Conservation (phyloP, 495 filamentous ascomycete species). For the Penicillium soppii region DNA sequence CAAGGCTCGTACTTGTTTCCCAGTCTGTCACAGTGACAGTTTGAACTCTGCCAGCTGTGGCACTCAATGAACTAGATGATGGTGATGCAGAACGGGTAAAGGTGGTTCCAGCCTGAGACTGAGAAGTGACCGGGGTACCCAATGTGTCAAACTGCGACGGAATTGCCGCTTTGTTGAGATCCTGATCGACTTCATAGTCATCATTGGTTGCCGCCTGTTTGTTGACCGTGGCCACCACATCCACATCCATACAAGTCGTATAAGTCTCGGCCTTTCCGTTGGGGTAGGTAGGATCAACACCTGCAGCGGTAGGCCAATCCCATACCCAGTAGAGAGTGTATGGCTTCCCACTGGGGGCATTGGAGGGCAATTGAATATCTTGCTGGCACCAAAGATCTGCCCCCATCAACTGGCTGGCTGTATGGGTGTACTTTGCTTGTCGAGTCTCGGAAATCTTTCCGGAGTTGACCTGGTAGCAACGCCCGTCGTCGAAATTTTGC, state of each 20-base stretch:
- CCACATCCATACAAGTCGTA: slow-evolving; percentile 78
- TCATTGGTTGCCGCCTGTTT: slow-evolving; percentile 12
- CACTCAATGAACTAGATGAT: neutral
- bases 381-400: slow-evolving; percentile 72
- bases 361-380: slow-evolving; percentile 66
- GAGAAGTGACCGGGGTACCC: neutral
- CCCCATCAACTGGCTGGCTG: slow-evolving; percentile 42
- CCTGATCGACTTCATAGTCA: slow-evolving; percentile 31
- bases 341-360: slow-evolving; percentile 49
- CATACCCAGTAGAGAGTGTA: slow-evolving; percentile 90
- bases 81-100: neutral
- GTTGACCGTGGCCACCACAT: slow-evolving; percentile 44
- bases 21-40: slow-evolving; percentile 4
- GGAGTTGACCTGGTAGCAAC: slow-evolving; percentile 71
- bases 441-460: slow-evolving; percentile 53
- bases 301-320: slow-evolving; percentile 72
- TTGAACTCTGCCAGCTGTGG: neutral
- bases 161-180: slow-evolving; percentile 40
- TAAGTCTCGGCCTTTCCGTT: slow-evolving; percentile 68
- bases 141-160: slow-evolving; percentile 33
- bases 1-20: neutral
- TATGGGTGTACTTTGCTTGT: slow-evolving; percentile 48
- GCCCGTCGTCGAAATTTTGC: slow-evolving; percentile 78
- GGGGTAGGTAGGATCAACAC: slow-evolving; percentile 43
- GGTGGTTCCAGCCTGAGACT: neutral